Conservation (phyloP, 2,329 filamentous ascomycete species). For the Ceratocystis diversiconidia region DNA sequence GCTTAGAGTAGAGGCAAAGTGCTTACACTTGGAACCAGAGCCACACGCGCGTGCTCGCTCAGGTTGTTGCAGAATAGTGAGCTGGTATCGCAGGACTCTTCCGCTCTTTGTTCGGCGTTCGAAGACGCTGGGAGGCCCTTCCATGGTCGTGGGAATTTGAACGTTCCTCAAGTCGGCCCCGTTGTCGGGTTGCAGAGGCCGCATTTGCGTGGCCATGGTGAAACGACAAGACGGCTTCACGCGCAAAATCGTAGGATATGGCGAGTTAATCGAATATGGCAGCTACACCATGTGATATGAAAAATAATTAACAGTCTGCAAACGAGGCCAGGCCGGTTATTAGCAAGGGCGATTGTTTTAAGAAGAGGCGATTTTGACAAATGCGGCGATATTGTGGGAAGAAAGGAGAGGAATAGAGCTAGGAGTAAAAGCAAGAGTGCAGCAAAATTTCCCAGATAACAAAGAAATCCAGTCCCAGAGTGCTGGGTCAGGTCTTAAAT, state of each 20-base stretch:
- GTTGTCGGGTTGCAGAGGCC: slow-evolving; percentile 15
- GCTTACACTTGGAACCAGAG: slow-evolving; percentile 82
- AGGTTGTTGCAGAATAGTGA: slow-evolving; percentile 85
- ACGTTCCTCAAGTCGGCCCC: slow-evolving; percentile 3
- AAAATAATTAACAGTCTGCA: not conserved
- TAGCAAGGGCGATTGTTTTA: not conserved
- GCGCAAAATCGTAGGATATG: not conserved
- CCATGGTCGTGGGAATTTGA: not conserved
- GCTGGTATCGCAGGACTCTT: slow-evolving; percentile 62
- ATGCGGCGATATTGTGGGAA: not conserved
- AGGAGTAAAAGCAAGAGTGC: not conserved
- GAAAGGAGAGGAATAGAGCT: not conserved
- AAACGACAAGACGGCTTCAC: not conserved
- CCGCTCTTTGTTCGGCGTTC: slow-evolving; percentile 51
- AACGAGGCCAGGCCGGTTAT: not conserved
- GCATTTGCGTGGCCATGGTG: slow-evolving; percentile 15
- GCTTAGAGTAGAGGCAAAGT: not conserved
- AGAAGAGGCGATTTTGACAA: not conserved
- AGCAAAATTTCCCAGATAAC: not conserved
- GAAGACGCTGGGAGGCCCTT: slow-evolving; percentile 19
- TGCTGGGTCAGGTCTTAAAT: slow-evolving; percentile 5
- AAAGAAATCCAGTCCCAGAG: not conserved
- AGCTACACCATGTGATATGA: not conserved
- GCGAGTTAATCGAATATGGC: not conserved
- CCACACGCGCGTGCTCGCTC: slow-evolving; percentile 90